These are phyloP conservation scores for Earliella scabrosa DNA, from an alignment of 1,284 basidiomycete genomes.

Conservation along the genomic window DNA sequence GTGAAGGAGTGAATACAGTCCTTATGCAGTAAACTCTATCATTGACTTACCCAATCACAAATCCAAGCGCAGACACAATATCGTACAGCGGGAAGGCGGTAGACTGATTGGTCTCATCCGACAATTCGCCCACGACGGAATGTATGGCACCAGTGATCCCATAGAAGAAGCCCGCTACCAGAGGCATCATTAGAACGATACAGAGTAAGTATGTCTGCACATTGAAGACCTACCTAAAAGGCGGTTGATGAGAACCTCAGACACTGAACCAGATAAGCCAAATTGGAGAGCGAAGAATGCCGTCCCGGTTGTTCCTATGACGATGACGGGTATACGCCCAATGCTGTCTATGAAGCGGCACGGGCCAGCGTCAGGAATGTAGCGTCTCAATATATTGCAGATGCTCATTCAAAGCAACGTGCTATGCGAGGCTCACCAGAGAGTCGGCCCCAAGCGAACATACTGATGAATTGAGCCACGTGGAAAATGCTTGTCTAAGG, in stretches of 20 bases:
- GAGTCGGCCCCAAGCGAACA: conserved; percentile 39
- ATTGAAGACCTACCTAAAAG: conserved; percentile 35
- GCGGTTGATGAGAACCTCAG: conserved; percentile 48
- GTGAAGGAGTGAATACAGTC: too few relatives aligned
- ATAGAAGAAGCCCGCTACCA: conserved; percentile 45
- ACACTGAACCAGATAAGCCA: conserved; percentile 57
- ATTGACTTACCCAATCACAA: conserved; percentile 56
- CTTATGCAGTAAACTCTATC: too few relatives aligned
- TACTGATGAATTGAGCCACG: conserved; percentile 37
- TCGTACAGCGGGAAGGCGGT: conserved; percentile 65
- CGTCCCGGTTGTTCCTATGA: conserved; percentile 55
- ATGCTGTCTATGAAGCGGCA: too few relatives aligned
- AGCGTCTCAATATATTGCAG: too few relatives aligned
- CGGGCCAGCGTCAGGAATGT: too few relatives aligned
- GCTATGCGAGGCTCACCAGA: conserved; percentile 29
- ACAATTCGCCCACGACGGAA: conserved; percentile 67
- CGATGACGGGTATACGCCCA: conserved; percentile 64
- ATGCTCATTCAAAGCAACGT: too few relatives aligned
- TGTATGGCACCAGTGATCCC: conserved; percentile 67
- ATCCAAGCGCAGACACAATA: conserved; percentile 62
- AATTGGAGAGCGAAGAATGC: conserved; percentile 53
- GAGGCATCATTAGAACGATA: too few relatives aligned
- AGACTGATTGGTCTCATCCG: conserved; percentile 65
- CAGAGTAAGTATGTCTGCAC: too few relatives aligned
- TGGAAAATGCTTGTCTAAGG: conserved; percentile 34